Conservation (phyloP, 2,329 filamentous ascomycete species). For the Cercospora janseana region DNA sequence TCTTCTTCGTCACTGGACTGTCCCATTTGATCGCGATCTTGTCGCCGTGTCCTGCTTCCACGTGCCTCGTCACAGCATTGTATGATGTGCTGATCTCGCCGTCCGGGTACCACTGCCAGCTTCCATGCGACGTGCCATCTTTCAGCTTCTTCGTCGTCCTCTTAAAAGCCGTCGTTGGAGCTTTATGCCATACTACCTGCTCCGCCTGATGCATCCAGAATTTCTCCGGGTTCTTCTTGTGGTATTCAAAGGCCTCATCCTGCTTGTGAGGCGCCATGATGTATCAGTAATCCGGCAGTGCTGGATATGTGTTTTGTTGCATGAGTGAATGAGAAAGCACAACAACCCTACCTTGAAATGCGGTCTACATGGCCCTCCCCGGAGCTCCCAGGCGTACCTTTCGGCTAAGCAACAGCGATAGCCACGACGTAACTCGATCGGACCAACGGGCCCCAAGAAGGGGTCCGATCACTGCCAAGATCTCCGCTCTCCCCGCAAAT, state of each 20-base stretch:
- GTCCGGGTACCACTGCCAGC: constrained; percentile 88
- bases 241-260: constrained; percentile 37
- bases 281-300: no score
- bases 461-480: not conserved
- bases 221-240: constrained; percentile 35
- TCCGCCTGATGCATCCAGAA: constrained; percentile 54
- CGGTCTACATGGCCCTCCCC: not conserved
- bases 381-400: constrained; percentile 1
- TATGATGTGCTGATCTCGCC: constrained; percentile 89
- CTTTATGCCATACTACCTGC: constrained; percentile 76
- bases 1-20: constrained; percentile 73
- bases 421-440: constrained; percentile 3
- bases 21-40: constrained; percentile 80
- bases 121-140: constrained; percentile 62
- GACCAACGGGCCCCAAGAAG: not conserved
- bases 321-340: not conserved
- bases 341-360: not conserved
- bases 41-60: constrained; percentile 72
- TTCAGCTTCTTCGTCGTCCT: constrained; percentile 62
- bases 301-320: no score
- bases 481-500: not conserved
- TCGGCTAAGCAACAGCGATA: constrained; percentile 1
- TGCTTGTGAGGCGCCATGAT: constrained; percentile 34
- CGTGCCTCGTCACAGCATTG: constrained; percentile 80
- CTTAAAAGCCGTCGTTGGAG: constrained; percentile 62